Conservation (phyloP, 306 rosid genomes). For the Sesbania bispinosa region DNA sequence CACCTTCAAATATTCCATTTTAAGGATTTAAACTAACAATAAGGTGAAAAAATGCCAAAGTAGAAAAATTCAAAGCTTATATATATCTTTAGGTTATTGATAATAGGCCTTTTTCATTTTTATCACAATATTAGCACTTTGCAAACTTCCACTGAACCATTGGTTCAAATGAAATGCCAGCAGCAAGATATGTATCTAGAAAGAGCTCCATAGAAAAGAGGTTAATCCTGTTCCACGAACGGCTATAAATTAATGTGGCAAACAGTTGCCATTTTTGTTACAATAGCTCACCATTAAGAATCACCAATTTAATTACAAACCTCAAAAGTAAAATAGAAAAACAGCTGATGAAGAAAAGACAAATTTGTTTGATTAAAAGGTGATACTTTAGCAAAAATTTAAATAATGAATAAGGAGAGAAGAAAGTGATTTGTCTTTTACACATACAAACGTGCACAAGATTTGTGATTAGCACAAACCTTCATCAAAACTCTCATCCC, state of each 20-base stretch:
- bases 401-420: constrained; percentile 5
- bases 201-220: not conserved
- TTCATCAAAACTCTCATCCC: constrained; percentile 86
- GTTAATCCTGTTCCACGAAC: not conserved
- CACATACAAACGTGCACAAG: not conserved
- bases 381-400: not conserved
- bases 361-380: not conserved
- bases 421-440: not conserved
- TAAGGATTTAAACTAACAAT: constrained; percentile 7
- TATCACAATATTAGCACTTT: not conserved
- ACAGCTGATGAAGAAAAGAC: not conserved
- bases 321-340: not conserved
- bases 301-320: constrained; percentile 11
- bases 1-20: constrained; percentile 22
- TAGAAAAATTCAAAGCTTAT: constrained; percentile 13
- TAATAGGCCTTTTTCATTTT: not conserved
- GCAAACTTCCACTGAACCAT: not conserved
- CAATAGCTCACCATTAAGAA: not conserved
- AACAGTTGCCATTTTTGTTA: constrained; percentile 1
- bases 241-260: constrained; percentile 14
- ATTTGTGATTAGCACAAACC: constrained; percentile 43
- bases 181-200: not conserved
- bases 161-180: not conserved
- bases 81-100: constrained; percentile 1
- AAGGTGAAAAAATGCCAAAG: not conserved